Evolutionary conservation across 1,284 basidiomycete species (phyloP), one percentile per base, ranked within the genome.

Genomic region (Ustilago nuda): DNA sequence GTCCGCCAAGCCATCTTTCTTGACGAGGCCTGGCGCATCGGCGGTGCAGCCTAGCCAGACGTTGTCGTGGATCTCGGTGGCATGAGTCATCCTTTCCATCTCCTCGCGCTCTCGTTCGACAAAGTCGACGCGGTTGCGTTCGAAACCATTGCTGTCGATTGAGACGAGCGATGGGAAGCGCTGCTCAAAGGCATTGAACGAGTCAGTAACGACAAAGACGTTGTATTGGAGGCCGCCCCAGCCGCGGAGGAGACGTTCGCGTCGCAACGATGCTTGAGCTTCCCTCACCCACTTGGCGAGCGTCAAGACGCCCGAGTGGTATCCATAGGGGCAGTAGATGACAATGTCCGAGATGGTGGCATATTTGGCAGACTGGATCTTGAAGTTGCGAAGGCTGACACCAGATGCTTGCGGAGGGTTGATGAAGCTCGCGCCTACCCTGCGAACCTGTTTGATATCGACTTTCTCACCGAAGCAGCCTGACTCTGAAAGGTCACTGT

Each of bases 341-440:
- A 95, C 91, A 71, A 97, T 90, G 84, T 97, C 94, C 55, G 93
- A 94, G 45, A 97, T 89, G 2, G 93, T 92, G 0, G 93, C 91
- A 83, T 94, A 95, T 79, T 95, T 94, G 80, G 89, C 88, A 88
- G 87, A 84, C 86, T 89, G 80, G 27, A 80, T 79, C 59, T 69
- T 70, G 61, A 84, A 85, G 66, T 82, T 83, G 61, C 84, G 79
- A 60, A 83, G 51, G 53, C 78, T 82, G 54, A 84, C 78, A 7
- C 80, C 78, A n/a, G 76, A 61, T 3, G 73, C 71, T 58, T 82
- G 82, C 11, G 37, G 61, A 8, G 81, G 73, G 32, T 59, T 48
- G 53, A 66, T 55, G 41, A 82, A 84, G 9, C 39, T 46, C 15
- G 82, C 60, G 2, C 61, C 63, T 8, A 66, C 61, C 50, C 77